Conservation (phyloP, 2,329 filamentous ascomycete species). For the Pseudogymnoascus sp. region DNA sequence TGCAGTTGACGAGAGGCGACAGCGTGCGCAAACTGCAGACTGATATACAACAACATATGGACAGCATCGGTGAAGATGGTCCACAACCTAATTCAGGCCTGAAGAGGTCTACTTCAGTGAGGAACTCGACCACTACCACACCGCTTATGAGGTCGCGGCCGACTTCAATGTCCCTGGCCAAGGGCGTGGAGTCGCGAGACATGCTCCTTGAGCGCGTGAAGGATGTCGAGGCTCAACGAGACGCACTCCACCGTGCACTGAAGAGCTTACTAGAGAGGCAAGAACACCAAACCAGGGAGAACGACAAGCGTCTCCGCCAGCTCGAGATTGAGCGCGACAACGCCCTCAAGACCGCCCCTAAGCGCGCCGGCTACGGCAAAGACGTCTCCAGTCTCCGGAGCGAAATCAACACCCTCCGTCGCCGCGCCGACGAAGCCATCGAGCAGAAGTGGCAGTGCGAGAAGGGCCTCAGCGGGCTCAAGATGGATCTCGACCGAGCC, state of each 20-base stretch:
- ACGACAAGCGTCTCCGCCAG: conserved; percentile 68
- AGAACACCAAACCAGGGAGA: conserved; percentile 74
- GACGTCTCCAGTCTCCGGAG: conserved; percentile 73
- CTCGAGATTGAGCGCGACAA: conserved; percentile 73
- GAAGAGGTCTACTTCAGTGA: conserved; percentile 48
- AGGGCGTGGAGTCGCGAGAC: conserved; percentile 47
- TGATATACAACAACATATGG: conserved; percentile 35
- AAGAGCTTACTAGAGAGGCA: conserved; percentile 80
- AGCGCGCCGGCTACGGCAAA: conserved; percentile 70
- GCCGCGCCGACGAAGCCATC: conserved; percentile 83
- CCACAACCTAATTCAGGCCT: conserved; percentile 46
- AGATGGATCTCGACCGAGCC: conserved; percentile 94
- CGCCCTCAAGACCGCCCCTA: conserved; percentile 59
- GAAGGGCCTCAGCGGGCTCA: conserved; percentile 77
- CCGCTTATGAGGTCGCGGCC: conserved; percentile 1
- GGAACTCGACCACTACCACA: conserved; percentile 14
- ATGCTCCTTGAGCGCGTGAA: conserved; percentile 72
- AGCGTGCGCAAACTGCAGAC: conserved; percentile 36
- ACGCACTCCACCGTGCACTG: conserved; percentile 81
- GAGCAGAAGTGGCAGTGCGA: conserved; percentile 96
- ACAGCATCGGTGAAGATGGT: conserved; percentile 52
- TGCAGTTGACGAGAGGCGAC: not conserved
- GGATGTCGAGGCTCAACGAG: conserved; percentile 87
- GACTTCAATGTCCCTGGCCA: conserved; percentile 12
- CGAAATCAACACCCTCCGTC: conserved; percentile 76